Base-by-base conservation (phyloP, 805 yeast genomes). In the Cyberlindnera mrakii region DNA sequence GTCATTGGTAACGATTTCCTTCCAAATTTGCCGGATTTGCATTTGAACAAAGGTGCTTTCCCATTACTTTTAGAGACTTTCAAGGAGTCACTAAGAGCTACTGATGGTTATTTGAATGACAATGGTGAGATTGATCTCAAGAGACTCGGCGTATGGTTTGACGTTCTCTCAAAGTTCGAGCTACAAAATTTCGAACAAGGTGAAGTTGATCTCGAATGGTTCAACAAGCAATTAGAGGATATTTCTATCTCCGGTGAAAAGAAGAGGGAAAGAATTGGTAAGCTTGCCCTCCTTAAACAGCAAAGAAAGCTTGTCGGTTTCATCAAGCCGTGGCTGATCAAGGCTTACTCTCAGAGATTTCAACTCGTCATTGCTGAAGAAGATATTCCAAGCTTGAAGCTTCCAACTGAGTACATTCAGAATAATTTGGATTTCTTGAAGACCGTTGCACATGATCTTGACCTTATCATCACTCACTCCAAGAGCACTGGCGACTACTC, bases 1-100 rank as follows among this genome's bases (percentile, higher is more conserved):
- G 96, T 93, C 48, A 87, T 93, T 54, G 99, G 99, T 56, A 93
- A 93, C 60, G 99, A 93, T 74, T 93, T 93, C 80, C 74, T 93
- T 58, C 99, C 99, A 20, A 87, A 93, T 60, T 75, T 95, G 54
- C 99, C 99, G 0, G 96, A 90, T 63, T 72, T 93, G 53, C 90
- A 87, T 61, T 75, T 93, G 51, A 90, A 89, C 60, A 93, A 90
- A 54, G 98, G 97, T 53, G 99, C 98, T 0, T 85, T 93, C 68
- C 96, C 98, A n/a, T 75, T 89, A 27, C 72, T 93, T 56, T 71
- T 93, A 53, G 87, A 82, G 49, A 83, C 96, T 14, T 93, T 93
- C 68, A 93, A 90, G 62, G 80, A 79, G 55, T 79, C 90, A 23
- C 70, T 93, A 58, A 72, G 75, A 51, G 75, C 74, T 48, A 66